Percentiles rank a stretch among this genome's conserved stretches.
Evolutionary conservation across 805 yeast species (phyloP).

Genomic region (Metschnikowia lochheadii): DNA sequence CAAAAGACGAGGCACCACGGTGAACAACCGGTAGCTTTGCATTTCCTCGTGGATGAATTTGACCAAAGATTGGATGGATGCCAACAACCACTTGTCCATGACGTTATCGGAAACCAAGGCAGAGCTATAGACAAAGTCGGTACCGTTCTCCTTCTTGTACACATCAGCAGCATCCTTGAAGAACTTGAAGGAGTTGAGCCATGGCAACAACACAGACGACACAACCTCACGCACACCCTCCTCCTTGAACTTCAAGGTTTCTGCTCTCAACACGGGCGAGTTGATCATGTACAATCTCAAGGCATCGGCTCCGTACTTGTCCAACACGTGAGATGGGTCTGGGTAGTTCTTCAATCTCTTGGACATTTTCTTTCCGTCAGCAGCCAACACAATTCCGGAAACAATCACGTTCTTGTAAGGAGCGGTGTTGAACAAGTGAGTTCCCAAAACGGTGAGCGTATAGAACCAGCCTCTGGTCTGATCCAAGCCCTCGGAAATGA

Average conservation of each 20-base stretch:
- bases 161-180: slow-evolving; percentile 90
- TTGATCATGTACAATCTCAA: slow-evolving; percentile 91
- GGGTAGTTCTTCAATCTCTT: slow-evolving; percentile 97
- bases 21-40: slow-evolving; percentile 84
- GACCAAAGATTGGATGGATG: slow-evolving; percentile 90
- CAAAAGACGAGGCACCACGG: slow-evolving; percentile 91
- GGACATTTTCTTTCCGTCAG: slow-evolving; percentile 99
- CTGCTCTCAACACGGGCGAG: slow-evolving; percentile 96
- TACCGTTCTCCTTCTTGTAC: slow-evolving; percentile 67
- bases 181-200: slow-evolving; percentile 98
- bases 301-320: slow-evolving; percentile 96
- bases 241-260: slow-evolving; percentile 93
- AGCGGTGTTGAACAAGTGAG: slow-evolving; percentile 85
- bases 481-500: slow-evolving; percentile 97
- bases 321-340: slow-evolving; percentile 78
- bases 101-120: slow-evolving; percentile 68
- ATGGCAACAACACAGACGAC: slow-evolving; percentile 90
- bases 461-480: slow-evolving; percentile 99
- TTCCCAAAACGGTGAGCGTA: slow-evolving; percentile 91
- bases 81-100: slow-evolving; percentile 96
- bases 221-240: slow-evolving; percentile 99
- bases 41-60: slow-evolving; percentile 85
- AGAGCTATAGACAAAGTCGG: slow-evolving; percentile 72
- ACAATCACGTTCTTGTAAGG: slow-evolving; percentile 96
- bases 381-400: slow-evolving; percentile 92